Evolutionary conservation across 805 yeast genomes (phyloP).

Genomic region (Priceomyces medius): DNA sequence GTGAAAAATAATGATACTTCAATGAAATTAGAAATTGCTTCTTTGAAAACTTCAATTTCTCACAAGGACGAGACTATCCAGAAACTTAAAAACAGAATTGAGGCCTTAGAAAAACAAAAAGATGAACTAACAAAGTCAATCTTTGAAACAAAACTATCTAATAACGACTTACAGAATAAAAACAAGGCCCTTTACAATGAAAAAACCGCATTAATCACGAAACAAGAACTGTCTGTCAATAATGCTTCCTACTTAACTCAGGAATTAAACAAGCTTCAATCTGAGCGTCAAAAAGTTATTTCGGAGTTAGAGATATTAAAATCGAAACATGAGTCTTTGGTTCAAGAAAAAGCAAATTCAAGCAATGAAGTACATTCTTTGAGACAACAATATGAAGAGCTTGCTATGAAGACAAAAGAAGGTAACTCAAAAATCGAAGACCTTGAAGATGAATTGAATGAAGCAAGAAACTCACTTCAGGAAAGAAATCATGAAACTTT

Average conservation of each 20-base stretch:
- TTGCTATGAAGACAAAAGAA: constrained; percentile 66
- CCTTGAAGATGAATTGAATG: constrained; percentile 80
- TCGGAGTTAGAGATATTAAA: constrained; percentile 41
- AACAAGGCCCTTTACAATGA: constrained; percentile 36
- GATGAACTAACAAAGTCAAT: constrained; percentile 37
- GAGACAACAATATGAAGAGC: constrained; percentile 72
- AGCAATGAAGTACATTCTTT: constrained; percentile 42
- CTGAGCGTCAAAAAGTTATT: constrained; percentile 40
- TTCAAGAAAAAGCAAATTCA: constrained; percentile 33
- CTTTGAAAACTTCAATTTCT: constrained; percentile 42
- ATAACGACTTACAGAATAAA: constrained; percentile 37
- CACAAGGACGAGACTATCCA: constrained; percentile 44
- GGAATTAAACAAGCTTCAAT: constrained; percentile 41
- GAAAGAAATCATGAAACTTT: constrained; percentile 80
- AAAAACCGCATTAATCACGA: constrained; percentile 40
- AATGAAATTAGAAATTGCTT: constrained; percentile 48
- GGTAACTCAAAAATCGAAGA: constrained; percentile 57
- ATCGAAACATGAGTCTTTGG: constrained; percentile 33
- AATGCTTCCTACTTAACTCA: constrained; percentile 29
- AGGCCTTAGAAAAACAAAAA: constrained; percentile 38
- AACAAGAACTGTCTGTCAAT: constrained; percentile 39
- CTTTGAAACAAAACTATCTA: constrained; percentile 40
- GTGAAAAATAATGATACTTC: constrained; percentile 41
- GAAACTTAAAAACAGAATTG: constrained; percentile 36
- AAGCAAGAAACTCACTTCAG: constrained; percentile 66